Evolutionary conservation across 352 stramenopile species (phyloP), one percentile per base, ranked within the genome.

Genomic region (Globisporangium spiculum): DNA sequence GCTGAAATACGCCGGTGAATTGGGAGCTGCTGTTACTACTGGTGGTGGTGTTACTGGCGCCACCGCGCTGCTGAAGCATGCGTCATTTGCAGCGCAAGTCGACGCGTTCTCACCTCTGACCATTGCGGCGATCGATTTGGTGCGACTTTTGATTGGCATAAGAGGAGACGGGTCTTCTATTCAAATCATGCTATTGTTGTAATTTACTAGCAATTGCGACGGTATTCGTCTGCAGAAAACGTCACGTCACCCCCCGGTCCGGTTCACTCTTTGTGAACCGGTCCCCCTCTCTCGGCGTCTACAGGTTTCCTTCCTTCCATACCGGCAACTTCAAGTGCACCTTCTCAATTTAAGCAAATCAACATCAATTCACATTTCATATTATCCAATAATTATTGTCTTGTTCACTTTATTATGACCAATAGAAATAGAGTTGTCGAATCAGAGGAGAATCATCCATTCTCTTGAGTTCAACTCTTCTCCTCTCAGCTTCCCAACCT

Each of bases 1-100:
- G 44, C 69, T 90, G 66, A 86, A 93, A 71, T 86, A 89, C 32
- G 52, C 54, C 1, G 62, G 24, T 5, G 48, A 1, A 30, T 9
- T 50, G 14, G 27, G 1, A 18, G 32, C 18, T 50, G 41, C 46
- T 34, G 55, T n/a, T 46, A n/a, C 27, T 32, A 32, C 27, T 32
- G 27, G 4, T 6, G 27, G 3, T 2, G 27, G 27, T 32, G 27
- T 7, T 59, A 26, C 27, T 36, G 55, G 18, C 22, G n/a, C n/a
- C 44, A 52, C 44, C 27, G 30, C 20, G n/a, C 2, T 4, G 32
- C n/a, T 27, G 30, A 27, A 27, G 30, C 55, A 7, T 3, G 56
- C 32, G 32, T 50, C 10, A 7, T 24, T 48, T 30, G 56, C 56
- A 20, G 18, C 55, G 8, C 54, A 41, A 1, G 27, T 4, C 27